Conservation (phyloP, 2,329 filamentous ascomycete genomes). For the Gnomoniopsis sp. region DNA sequence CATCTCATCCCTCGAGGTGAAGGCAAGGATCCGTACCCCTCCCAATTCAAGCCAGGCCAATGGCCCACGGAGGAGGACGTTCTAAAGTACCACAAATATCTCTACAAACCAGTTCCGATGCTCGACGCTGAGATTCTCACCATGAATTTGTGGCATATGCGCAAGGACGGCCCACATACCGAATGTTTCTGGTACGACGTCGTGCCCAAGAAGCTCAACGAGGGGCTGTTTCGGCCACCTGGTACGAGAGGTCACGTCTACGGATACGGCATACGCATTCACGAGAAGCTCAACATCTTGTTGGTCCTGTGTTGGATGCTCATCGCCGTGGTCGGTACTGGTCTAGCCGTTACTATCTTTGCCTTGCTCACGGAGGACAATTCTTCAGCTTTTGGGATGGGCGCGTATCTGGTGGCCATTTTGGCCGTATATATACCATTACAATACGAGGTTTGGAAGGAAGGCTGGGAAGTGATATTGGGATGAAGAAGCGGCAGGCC, state of each 20-base stretch:
- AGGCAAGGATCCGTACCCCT: neutral
- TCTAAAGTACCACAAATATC: neutral
- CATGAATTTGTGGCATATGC: slow-evolving; percentile 2
- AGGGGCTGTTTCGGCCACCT: neutral
- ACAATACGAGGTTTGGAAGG: neutral
- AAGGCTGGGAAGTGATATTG: too few species aligned
- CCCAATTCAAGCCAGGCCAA: neutral
- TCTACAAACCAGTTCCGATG: neutral
- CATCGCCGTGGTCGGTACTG: neutral
- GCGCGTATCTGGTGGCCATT: neutral
- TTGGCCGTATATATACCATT: neutral
- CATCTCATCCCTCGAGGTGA: neutral
- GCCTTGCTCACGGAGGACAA: neutral
- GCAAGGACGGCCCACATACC: neutral
- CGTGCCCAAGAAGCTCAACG: neutral
- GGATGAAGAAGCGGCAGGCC: too few species aligned
- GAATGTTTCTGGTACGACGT: slow-evolving; percentile 1
- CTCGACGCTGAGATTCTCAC: neutral
- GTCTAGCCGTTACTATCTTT: neutral
- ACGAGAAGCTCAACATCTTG: neutral
- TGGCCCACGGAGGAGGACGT: neutral
- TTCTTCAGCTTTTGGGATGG: neutral
- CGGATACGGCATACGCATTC: neutral
- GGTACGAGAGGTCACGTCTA: neutral
- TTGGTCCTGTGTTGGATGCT: neutral